These are phyloP conservation scores for Daldinia decipiens DNA, from an alignment of 495 filamentous ascomycete genomes.

Conservation along the genomic window DNA sequence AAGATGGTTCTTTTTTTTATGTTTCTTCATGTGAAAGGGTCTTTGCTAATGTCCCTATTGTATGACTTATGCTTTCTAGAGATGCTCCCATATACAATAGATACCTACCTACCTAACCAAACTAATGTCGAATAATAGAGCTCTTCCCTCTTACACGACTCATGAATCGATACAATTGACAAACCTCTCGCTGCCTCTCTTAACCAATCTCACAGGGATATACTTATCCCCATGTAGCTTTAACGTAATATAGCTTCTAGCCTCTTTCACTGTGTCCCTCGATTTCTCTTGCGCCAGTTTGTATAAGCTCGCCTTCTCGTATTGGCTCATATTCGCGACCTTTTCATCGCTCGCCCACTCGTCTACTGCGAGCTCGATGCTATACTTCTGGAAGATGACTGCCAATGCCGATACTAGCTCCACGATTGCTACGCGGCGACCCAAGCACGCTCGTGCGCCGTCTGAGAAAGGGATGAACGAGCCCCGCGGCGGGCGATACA, in stretches of 20 bases:
- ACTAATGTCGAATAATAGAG: constrained; percentile 3
- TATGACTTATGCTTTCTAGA: not conserved
- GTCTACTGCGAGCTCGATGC: constrained; percentile 72
- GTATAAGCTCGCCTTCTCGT: constrained; percentile 63
- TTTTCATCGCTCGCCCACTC: constrained; percentile 70
- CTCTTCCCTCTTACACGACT: constrained; percentile 8
- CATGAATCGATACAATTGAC: constrained; percentile 51
- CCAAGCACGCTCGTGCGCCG: constrained; percentile 74
- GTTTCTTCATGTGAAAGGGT: not conserved
- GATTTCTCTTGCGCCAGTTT: constrained; percentile 62
- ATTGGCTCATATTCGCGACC: constrained; percentile 61
- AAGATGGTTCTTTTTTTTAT: not conserved
- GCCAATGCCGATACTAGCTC: constrained; percentile 76
- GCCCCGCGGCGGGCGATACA: constrained; percentile 70
- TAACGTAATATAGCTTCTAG: constrained; percentile 68
- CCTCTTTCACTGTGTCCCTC: constrained; percentile 55
- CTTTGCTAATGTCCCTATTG: not conserved
- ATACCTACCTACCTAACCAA: not conserved
- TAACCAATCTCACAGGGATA: constrained; percentile 70
- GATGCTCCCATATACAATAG: constrained; percentile 11
- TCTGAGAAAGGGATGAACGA: constrained; percentile 79
- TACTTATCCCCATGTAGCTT: constrained; percentile 64
- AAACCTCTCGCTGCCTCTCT: constrained; percentile 70
- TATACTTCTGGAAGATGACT: constrained; percentile 70
- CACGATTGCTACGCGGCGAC: constrained; percentile 78